Evolutionary conservation across 768 basidiomycete genomes (phyloP), one percentile per base, ranked within the genome.

Genomic region (Naganishia vaughanmartiniae): DNA sequence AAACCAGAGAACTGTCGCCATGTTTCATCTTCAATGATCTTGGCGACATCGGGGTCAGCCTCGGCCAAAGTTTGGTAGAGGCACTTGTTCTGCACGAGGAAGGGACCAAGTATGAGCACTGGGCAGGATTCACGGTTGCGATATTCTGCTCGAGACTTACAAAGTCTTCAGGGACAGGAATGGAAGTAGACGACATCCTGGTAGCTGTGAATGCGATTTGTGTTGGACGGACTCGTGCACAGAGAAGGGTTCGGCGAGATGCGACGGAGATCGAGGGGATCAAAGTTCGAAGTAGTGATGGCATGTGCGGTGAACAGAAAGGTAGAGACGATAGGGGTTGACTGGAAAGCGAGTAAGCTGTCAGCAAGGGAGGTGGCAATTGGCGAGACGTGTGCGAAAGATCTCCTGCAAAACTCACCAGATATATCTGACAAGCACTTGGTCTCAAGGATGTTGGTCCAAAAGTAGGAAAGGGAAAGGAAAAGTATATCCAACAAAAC

Each of bases 1-100:
- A 99, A 88, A 69, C 95, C 95, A 56, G 92, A 91, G 82, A 89
- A 95, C 85, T 97, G 95, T 76, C 95, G 85, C 94, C 93, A 98
- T 83, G 92, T 95, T 85, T 98, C 93, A 69, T 82, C 76, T 85
- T 98, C 93, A 84, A 99, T 91, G 85, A 99, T 92, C 82, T 94
- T 92, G 83, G 93, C 87, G 79, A 99, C 88, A 81, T 90, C 92
- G 71, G 95, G 94, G 84, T 98, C 95, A 79, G 88, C 87, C 85
- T 98, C 89, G 14, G 90, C 85, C 65, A 99, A 86, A 73, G 93
- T 87, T 58, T 87, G 84, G 84, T 98, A 98, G 75, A 99, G 86
- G 55, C 87, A 85, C 83, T 90, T 89, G 89, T 98, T 99, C 60
- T 63, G 15, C 6, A 19, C 21, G 39, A 9, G 33, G 6, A 10